Conservation (phyloP, 2,329 filamentous ascomycete species). For the Aspergillus sp. region DNA sequence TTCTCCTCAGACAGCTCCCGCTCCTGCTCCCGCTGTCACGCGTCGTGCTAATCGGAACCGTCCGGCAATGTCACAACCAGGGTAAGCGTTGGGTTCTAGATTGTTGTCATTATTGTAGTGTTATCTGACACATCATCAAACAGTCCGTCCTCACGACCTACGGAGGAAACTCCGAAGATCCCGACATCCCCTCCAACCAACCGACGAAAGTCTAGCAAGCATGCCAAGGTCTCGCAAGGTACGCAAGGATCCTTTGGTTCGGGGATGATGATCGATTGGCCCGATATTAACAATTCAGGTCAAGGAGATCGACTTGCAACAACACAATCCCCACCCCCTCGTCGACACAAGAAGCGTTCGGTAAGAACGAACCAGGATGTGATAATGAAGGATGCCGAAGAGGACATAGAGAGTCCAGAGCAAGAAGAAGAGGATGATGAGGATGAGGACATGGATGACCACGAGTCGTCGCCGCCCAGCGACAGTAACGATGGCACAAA, state of each 20-base stretch:
- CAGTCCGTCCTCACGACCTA: conserved; percentile 58
- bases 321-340: conserved; percentile 29
- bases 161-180: conserved; percentile 54
- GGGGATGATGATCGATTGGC: too few species aligned
- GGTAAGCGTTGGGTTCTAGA: conserved; percentile 22
- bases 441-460: not conserved
- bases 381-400: conserved; percentile 64
- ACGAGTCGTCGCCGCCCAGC: conserved; percentile 46
- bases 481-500: conserved; percentile 61
- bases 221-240: conserved; percentile 59
- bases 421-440: conserved; percentile 46
- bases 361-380: conserved; percentile 57
- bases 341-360: conserved; percentile 49
- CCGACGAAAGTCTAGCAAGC: conserved; percentile 65
- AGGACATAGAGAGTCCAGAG: conserved; percentile 37
- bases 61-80: conserved; percentile 37
- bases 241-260: conserved; percentile 6
- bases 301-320: conserved; percentile 27
- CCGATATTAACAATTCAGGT: conserved; percentile 4
- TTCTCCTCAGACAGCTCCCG: conserved; percentile 30
- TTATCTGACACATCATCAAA: conserved; percentile 8
- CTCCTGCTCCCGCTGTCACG: conserved; percentile 35
- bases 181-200: conserved; percentile 54
- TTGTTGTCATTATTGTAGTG: conserved; percentile 6
- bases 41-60: conserved; percentile 35